Evolutionary conservation across 345 rosid genomes (phyloP), one percentile per base, ranked within the genome.

Genomic region (Excoecaria cochinchinensis): DNA sequence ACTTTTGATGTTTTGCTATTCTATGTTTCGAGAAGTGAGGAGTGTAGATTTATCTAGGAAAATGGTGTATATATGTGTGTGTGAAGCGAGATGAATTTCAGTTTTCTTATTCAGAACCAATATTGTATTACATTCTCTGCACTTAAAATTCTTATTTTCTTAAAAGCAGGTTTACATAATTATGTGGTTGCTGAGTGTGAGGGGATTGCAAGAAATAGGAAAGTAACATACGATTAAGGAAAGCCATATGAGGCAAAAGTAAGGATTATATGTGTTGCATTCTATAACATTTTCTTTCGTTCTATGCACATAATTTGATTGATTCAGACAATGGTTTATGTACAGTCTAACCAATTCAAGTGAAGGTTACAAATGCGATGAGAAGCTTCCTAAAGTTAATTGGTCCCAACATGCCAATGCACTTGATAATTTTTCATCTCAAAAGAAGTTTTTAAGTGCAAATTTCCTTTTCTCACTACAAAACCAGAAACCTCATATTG

Each of bases 391-490:
- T 70, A 89, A 82, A 51, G 83, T 85, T 25, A 95, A 95, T 84
- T 91, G 94, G 98, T 83, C 77, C 57, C 90, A 86, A 66, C 98
- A 95, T 81, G 88, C 74, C 56, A 77, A 76, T 24, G 87, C 81
- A 21, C 86, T 75, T 25, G 79, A 80, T 15, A 74, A 79, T 61
- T 81, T 89, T 70, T 80, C 82, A 6, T 69, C 70, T 39, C 82
- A 70, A 25, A 79, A 86, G 67, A 89, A 85, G 79, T 81, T 78
- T 76, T 69, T 93, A 87, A 75, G 85, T 72, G 86, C 92, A 25
- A 87, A 79, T 82, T 90, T 93, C 71, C 91, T 90, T 57, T 91
- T 72, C 82, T 86, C 93, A 12, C 63, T 93, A 22, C 95, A 89
- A 70, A 71, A 85, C 62, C 97, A 93, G 76, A 95, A 85, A 80